These are phyloP conservation scores for Cryptococcus sp. DNA, from an alignment of 1,284 basidiomycete species.

Conservation along the genomic window DNA sequence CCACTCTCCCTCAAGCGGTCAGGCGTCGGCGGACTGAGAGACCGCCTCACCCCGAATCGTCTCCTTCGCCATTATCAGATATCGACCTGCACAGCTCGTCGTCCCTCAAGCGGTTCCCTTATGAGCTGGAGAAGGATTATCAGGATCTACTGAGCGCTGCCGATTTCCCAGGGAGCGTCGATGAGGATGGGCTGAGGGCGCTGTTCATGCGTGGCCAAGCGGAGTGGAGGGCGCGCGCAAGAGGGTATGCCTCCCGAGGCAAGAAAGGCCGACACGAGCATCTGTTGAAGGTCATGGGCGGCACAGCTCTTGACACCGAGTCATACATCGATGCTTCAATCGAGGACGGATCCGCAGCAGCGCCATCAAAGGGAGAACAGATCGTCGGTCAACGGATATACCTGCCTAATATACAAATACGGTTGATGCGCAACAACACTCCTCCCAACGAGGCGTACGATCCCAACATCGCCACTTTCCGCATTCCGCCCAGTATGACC, in stretches of 20 bases:
- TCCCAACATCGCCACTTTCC: constrained; percentile 91
- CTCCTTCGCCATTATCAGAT: constrained; percentile 27
- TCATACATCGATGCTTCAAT: constrained; percentile 8
- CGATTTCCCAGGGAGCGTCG: constrained; percentile 29
- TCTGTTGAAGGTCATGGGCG: constrained; percentile 16
- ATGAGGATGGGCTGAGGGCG: constrained; percentile 35
- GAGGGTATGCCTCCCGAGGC: constrained; percentile 33
- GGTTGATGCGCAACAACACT: constrained; percentile 81
- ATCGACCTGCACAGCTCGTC: constrained; percentile 18
- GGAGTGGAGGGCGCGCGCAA: constrained; percentile 41
- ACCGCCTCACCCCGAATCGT: constrained; percentile 17
- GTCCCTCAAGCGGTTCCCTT: constrained; percentile 28
- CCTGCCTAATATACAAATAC: constrained; percentile 83
- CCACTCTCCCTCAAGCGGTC: constrained; percentile 41
- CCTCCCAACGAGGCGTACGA: constrained; percentile 79
- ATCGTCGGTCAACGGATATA: constrained; percentile 80
- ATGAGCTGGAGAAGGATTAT: constrained; percentile 42
- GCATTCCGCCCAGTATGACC: constrained; percentile 76
- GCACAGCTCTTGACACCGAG: constrained; percentile 3
- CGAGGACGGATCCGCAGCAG: background rate
- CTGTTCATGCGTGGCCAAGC: constrained; percentile 39
- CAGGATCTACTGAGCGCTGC: constrained; percentile 22
- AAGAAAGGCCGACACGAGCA: constrained; percentile 15
- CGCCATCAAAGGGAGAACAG: constrained; percentile 20
- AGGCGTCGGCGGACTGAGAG: constrained; percentile 32